A percentile compares a stretch with the other conserved stretches of the same genome.
Evolutionary conservation across 2,329 filamentous ascomycete genomes (phyloP).

Genomic region (Pyrenophora graminea): DNA sequence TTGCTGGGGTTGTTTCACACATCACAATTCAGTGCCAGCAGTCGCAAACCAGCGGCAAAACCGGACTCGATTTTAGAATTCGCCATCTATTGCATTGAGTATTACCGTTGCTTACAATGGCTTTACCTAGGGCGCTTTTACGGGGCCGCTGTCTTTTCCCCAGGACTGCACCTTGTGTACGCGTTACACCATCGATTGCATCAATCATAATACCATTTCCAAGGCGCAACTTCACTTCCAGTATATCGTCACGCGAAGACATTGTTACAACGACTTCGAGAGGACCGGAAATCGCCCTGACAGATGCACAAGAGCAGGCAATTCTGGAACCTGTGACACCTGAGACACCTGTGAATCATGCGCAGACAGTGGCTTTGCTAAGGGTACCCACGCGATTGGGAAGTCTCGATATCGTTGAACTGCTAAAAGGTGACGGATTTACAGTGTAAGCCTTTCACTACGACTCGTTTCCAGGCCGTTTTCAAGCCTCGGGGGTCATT

Average conservation of each 20-base stretch:
- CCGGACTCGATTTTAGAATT: not conserved
- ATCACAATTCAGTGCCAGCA: too few species aligned
- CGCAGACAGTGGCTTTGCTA: constrained; percentile 17
- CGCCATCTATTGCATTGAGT: not conserved
- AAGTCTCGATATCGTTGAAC: constrained; percentile 17
- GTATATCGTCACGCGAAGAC: constrained; percentile 6
- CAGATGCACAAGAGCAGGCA: constrained; percentile 1
- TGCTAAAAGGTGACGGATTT: constrained; percentile 20
- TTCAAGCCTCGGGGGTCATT: not conserved
- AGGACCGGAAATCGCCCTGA: constrained; percentile 8
- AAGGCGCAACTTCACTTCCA: constrained; percentile 20
- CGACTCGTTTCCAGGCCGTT: too few species aligned
- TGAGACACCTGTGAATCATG: not conserved
- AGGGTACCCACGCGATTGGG: constrained; percentile 12
- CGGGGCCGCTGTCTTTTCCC: constrained; percentile 16
- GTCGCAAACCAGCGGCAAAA: not conserved
- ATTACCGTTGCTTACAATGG: constrained; percentile 13
- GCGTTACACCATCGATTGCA: constrained; percentile 17
- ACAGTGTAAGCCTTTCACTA: constrained; percentile 22
- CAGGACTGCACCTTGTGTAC: constrained; percentile 14
- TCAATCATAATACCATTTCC: constrained; percentile 12
- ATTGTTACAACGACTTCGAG: constrained; percentile 10
- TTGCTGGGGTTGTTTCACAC: too few species aligned
- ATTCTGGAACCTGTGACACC: not conserved
- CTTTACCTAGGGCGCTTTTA: constrained; percentile 16